Evolutionary conservation across 2,329 filamentous ascomycete genomes (phyloP).

Genomic region (Fusarium annulatum): DNA sequence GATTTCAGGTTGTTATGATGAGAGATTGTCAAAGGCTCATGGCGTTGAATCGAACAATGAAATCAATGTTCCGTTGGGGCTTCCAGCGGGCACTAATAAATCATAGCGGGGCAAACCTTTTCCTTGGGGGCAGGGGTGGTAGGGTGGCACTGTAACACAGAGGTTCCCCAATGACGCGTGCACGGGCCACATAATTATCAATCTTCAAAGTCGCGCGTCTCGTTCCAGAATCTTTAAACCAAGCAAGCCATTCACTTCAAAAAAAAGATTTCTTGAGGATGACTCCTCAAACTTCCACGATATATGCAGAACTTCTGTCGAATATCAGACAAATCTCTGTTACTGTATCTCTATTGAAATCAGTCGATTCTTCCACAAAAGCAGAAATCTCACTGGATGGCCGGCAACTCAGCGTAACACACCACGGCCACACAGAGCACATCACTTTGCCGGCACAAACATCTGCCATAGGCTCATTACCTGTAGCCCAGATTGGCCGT

Average conservation of each 20-base stretch:
- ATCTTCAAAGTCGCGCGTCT: slow-evolving; percentile 20
- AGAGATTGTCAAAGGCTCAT: slow-evolving; percentile 30
- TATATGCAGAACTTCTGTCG: slow-evolving; percentile 73
- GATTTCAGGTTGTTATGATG: slow-evolving; percentile 18
- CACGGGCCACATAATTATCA: slow-evolving; percentile 37
- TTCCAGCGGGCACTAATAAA: slow-evolving; percentile 40
- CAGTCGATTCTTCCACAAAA: slow-evolving; percentile 55
- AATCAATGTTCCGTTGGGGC: slow-evolving; percentile 43
- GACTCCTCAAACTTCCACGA: slow-evolving; percentile 39
- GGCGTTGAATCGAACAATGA: slow-evolving; percentile 34
- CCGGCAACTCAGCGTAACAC: slow-evolving; percentile 58
- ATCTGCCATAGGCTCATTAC: slow-evolving; percentile 49
- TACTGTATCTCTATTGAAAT: slow-evolving; percentile 61
- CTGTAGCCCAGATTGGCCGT: slow-evolving; percentile 49
- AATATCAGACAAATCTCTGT: slow-evolving; percentile 74
- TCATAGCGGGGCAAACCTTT: slow-evolving; percentile 42
- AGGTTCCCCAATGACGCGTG: slow-evolving; percentile 23
- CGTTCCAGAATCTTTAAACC: neutral
- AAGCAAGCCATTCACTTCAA: neutral
- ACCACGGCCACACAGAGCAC: slow-evolving; percentile 53
- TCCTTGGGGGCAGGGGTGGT: slow-evolving; percentile 33
- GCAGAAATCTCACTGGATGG: slow-evolving; percentile 59
- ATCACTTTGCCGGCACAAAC: slow-evolving; percentile 59
- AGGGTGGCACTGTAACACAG: slow-evolving; percentile 1
- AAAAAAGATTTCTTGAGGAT: slow-evolving; percentile 14